Evolutionary conservation across 306 rosid genomes (phyloP).

Genomic region (Sicyos edulis): DNA sequence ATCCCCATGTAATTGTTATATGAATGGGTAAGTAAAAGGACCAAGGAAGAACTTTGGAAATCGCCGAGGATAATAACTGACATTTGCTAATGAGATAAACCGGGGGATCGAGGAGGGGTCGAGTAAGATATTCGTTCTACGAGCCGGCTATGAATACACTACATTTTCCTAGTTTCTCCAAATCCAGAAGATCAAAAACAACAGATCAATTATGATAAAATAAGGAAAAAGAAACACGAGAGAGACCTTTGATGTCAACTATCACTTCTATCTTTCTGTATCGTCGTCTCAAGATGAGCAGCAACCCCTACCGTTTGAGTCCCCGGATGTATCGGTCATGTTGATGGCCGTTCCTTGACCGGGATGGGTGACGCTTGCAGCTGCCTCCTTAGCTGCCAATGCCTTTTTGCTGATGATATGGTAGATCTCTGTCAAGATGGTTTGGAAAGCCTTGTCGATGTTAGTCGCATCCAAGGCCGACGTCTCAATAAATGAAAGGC

Average conservation of each 20-base stretch:
- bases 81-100: background rate
- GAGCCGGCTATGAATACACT: conserved; percentile 3
- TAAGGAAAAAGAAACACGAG: background rate
- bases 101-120: background rate
- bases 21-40: conserved; percentile 18
- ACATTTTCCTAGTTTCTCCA: conserved; percentile 20
- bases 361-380: too few relatives aligned
- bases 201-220: conserved; percentile 4
- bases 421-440: too few relatives aligned
- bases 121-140: conserved; percentile 7
- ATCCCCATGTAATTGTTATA: conserved; percentile 9
- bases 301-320: too few relatives aligned
- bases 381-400: too few relatives aligned
- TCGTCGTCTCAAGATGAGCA: too few relatives aligned
- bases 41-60: background rate
- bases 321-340: too few relatives aligned
- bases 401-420: too few relatives aligned
- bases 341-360: too few relatives aligned
- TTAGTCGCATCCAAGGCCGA: too few relatives aligned
- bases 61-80: background rate
- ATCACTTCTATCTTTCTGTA: conserved; percentile 1
- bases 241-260: conserved; percentile 10
- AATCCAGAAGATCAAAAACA: conserved; percentile 17
- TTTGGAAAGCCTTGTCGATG: too few relatives aligned
- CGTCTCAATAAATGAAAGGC: too few relatives aligned